Percentiles rank a stretch among this genome's conserved stretches.
phyloP scores from a whole-genome alignment of 768 basidiomycete species.

The Termitomyces sp. region DNA sequence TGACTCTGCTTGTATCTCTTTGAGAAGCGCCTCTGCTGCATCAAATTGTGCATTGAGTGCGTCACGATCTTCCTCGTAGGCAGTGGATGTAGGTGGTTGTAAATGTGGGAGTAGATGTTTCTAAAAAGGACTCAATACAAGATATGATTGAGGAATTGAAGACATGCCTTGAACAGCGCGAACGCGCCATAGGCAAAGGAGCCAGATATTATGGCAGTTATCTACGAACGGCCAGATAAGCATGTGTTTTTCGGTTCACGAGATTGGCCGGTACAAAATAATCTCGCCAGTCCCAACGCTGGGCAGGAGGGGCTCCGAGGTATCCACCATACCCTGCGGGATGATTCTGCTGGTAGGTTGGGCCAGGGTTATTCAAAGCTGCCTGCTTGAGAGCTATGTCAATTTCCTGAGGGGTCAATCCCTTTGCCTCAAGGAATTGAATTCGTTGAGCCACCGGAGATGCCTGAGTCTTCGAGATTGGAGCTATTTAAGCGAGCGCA shows the following conservation, averaged over 20 bases:
- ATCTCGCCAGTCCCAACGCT: constrained; percentile 92
- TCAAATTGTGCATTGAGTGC: constrained; percentile 88
- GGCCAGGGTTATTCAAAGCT: constrained; percentile 21
- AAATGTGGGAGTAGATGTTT: constrained; percentile 93
- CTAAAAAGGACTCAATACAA: constrained; percentile 33
- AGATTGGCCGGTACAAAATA: constrained; percentile 70
- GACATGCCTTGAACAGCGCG: constrained; percentile 69
- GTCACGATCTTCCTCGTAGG: constrained; percentile 86
- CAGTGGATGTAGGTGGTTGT: constrained; percentile 79
- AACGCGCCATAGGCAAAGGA: constrained; percentile 77
- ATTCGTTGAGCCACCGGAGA: constrained; percentile 82
- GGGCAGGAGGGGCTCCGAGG: constrained; percentile 33
- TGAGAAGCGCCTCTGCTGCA: constrained; percentile 75
- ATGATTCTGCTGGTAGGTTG: constrained; percentile 27
- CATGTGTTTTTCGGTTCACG: constrained; percentile 18
- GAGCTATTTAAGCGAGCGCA: constrained; percentile 6
- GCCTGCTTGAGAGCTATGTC: constrained; percentile 77
- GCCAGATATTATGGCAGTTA: constrained; percentile 90
- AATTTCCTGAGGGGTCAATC: constrained; percentile 79
- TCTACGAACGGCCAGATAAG: constrained; percentile 44
- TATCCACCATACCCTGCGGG: constrained; percentile 39
- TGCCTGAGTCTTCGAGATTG: constrained; percentile 54
- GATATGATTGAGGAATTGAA: background rate
- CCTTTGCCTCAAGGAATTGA: constrained; percentile 95
- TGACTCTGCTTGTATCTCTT: constrained; percentile 78